Conservation (phyloP, 2,329 filamentous ascomycete genomes). For the Metarhizium brunneum region DNA sequence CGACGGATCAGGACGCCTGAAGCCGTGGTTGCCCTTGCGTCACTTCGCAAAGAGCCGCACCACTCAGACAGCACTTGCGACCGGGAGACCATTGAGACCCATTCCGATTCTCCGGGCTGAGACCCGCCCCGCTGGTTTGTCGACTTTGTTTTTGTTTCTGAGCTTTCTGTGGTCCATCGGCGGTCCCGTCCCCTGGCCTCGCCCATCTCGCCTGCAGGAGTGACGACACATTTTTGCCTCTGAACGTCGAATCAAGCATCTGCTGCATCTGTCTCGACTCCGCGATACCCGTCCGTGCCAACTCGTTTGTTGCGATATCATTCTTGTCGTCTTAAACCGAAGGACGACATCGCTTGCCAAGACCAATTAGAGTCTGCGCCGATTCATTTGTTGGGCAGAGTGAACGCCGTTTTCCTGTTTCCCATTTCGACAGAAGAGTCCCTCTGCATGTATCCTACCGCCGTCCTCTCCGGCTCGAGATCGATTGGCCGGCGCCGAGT, state of each 20-base stretch:
- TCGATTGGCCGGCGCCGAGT: constrained; percentile 8
- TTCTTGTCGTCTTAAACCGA: background rate
- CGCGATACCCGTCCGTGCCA: background rate
- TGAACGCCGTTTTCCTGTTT: background rate
- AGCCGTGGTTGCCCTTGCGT: background rate
- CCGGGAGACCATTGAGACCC: background rate
- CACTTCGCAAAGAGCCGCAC: constrained; percentile 1
- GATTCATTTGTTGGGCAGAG: background rate
- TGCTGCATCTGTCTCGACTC: background rate
- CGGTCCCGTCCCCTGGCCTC: background rate
- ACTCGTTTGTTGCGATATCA: background rate
- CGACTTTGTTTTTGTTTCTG: background rate
- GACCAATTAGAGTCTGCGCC: background rate
- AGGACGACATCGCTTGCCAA: background rate
- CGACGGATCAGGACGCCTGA: background rate
- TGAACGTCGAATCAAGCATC: background rate
- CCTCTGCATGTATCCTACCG: constrained; percentile 9
- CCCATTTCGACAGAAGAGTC: background rate
- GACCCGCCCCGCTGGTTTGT: constrained; percentile 1
- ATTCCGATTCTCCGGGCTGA: background rate
- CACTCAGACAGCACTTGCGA: background rate
- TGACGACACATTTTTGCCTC: background rate
- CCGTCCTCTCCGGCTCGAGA: constrained; percentile 5
- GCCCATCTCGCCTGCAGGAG: background rate
- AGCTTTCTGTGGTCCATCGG: background rate